Percentiles rank a stretch among this genome's conserved stretches.
These are phyloP conservation scores for Ophiorrhiza pumila DNA, from an alignment of 257 asterid genomes.

Conservation along the genomic window DNA sequence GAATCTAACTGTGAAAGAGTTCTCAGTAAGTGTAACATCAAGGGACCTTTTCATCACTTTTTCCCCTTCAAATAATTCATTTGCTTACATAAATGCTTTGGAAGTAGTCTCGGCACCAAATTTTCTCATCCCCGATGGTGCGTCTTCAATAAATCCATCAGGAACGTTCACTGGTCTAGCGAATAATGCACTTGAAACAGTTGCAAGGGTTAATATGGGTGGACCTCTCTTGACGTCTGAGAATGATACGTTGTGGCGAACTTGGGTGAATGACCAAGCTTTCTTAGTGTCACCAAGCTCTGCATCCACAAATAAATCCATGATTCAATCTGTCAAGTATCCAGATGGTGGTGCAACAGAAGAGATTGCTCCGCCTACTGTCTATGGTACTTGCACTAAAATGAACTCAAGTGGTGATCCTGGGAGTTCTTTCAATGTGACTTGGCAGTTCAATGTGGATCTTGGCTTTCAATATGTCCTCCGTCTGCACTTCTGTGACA, in stretches of 20 bases:
- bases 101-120: slow-evolving; percentile 71
- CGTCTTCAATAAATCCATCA: slow-evolving; percentile 35
- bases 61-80: slow-evolving; percentile 44
- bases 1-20: slow-evolving; percentile 37
- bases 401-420: slow-evolving; percentile 49
- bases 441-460: slow-evolving; percentile 65
- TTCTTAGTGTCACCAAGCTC: slow-evolving; percentile 29
- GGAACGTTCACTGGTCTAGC: slow-evolving; percentile 45
- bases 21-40: slow-evolving; percentile 38
- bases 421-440: slow-evolving; percentile 48
- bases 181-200: slow-evolving; percentile 55
- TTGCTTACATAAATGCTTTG: slow-evolving; percentile 62
- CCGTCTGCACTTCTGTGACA: slow-evolving; percentile 78
- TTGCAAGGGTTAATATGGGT: slow-evolving; percentile 77
- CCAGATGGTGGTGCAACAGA: slow-evolving; percentile 48
- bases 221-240: slow-evolving; percentile 47
- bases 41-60: slow-evolving; percentile 49
- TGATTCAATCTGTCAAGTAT: slow-evolving; percentile 46
- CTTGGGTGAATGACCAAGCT: slow-evolving; percentile 53
- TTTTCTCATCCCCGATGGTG: slow-evolving; percentile 52
- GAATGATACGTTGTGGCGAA: slow-evolving; percentile 66
- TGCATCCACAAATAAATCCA: slow-evolving; percentile 26
- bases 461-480: slow-evolving; percentile 54
- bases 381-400: slow-evolving; percentile 67
- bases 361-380: slow-evolving; percentile 61